These are phyloP conservation scores for Penicillium sp. DNA, from an alignment of 2,329 filamentous ascomycete genomes.

Conservation along the genomic window DNA sequence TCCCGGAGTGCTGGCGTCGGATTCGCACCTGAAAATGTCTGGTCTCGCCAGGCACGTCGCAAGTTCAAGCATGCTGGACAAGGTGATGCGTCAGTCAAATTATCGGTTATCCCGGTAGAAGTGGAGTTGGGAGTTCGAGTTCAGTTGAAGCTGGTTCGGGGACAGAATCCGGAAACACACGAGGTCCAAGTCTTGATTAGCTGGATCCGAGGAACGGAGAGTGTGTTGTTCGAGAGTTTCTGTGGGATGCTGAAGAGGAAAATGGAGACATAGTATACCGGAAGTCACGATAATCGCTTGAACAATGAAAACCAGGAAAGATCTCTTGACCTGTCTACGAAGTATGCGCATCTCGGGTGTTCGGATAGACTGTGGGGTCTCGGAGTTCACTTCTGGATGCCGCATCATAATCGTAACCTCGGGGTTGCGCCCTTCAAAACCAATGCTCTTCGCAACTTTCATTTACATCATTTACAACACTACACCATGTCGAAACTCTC, in stretches of 20 bases:
- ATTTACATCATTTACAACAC: neutral
- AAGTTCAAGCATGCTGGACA: constrained; percentile 41
- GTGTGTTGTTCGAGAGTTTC: constrained; percentile 80
- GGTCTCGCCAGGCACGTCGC: constrained; percentile 72
- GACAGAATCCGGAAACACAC: constrained; percentile 30
- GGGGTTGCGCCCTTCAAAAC: neutral
- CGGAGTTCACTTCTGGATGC: constrained; percentile 10
- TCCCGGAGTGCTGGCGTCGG: constrained; percentile 58
- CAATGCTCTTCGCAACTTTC: neutral
- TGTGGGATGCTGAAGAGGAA: constrained; percentile 72
- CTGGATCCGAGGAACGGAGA: constrained; percentile 75
- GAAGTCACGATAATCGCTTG: neutral
- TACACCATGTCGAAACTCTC: constrained; percentile 70
- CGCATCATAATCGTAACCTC: neutral
- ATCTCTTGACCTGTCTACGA: neutral
- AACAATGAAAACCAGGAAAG: neutral
- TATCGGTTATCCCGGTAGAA: constrained; percentile 32
- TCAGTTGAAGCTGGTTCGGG: constrained; percentile 41
- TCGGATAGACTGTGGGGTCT: neutral
- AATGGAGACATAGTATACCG: constrained; percentile 21
- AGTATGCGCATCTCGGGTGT: neutral
- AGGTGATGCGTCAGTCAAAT: constrained; percentile 23
- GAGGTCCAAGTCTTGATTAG: constrained; percentile 56
- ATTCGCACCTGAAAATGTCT: constrained; percentile 67
- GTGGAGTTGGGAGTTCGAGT: constrained; percentile 61